Base-by-base conservation (phyloP, 1,139 yeast species). In the Fermentozyma sake region DNA sequence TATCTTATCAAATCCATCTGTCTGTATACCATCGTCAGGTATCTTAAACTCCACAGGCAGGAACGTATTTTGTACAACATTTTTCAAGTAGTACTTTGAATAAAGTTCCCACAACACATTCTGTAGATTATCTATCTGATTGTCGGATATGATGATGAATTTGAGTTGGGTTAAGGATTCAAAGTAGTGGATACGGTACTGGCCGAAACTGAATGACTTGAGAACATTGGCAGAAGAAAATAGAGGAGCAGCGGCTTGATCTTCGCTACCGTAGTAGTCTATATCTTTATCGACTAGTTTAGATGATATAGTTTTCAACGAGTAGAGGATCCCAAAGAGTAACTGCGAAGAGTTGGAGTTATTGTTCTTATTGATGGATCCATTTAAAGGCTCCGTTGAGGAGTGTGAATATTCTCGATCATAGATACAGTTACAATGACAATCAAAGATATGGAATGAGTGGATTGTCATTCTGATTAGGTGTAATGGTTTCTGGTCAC, bases 401-500 rank as follows among this genome's bases (percentile, higher is more conserved):
- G 17, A 6, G 31, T 45, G 52, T 12, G 53, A 61, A 64, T 73
- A 82, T 47, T 80, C 87, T 23, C 91, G 58, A 41, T 69, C 72
- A 55, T 75, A 83, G 21, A 83, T 73, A 47, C 94, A 83, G 41
- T 76, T 77, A 58, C 95, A 84, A 52, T 89, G 96, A 48, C 93
- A 72, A 50, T 89, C 96, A 50, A 81, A 89, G 30, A 89, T 73
- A 79, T 87, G 83, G 51, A 87, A 82, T 6, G 95, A 82, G 55
- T 80, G 80, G 30, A 86, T 76, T 12, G n/a, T n/a, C n/a, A n/a
- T n/a, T n/a, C n/a, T n/a, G n/a, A n/a, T n/a, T n/a, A n/a, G n/a
- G n/a, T n/a, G n/a, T n/a, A n/a, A n/a, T n/a, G n/a, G n/a, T n/a
- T n/a, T n/a, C n/a, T n/a, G n/a, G n/a, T n/a, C n/a, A n/a, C n/a